Base-by-base conservation (phyloP, 805 yeast genomes). In the Lipomyces chichibuensis region DNA sequence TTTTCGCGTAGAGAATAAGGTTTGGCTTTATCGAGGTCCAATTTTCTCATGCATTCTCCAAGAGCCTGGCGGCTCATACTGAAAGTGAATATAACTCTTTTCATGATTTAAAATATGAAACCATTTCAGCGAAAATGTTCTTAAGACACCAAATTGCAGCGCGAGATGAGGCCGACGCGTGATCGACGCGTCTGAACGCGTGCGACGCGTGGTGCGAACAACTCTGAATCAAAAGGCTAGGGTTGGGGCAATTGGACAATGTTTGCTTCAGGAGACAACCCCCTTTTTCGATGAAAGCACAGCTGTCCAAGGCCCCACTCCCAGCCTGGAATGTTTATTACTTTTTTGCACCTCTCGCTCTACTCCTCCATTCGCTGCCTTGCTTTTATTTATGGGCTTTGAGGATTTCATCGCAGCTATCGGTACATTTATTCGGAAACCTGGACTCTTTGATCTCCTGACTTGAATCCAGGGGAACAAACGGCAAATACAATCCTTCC, bases 151-250 rank as follows among this genome's bases (percentile, higher is more conserved):
- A n/a, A n/a, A n/a, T n/a, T n/a, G 43, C 43, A 13, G 5, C 17
- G 6, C 7, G 53, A 49, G n/a, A 49, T 49, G 53, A 4, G 53
- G 53, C 53, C 53, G 53, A 49, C 53, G 53, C 53, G 53, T 49
- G 53, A 8, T 2, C 7, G 53, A 49, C 53, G 53, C 53, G 53
- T 49, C 11, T 20, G 27, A 49, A 49, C 53, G 53, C 53, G 53
- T 20, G 17, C 53, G 53, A 49, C 27, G 53, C 53, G 53, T 29
- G 7, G 32, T 29, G 7, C 32, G 32, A 29, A 5, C 6, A 29
- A 29, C 32, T 29, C 32, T 5, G 32, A 29, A 29, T 7, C 32
- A 29, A 29, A 29, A 29, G 5, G 32, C 5, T 29, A 29, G 53
- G 53, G 53, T 49, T 49, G n/a, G 53, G 53, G 32, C 32, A 29